These are phyloP conservation scores for Pistacia vera DNA, from an alignment of 345 rosid genomes.

Conservation along the genomic window DNA sequence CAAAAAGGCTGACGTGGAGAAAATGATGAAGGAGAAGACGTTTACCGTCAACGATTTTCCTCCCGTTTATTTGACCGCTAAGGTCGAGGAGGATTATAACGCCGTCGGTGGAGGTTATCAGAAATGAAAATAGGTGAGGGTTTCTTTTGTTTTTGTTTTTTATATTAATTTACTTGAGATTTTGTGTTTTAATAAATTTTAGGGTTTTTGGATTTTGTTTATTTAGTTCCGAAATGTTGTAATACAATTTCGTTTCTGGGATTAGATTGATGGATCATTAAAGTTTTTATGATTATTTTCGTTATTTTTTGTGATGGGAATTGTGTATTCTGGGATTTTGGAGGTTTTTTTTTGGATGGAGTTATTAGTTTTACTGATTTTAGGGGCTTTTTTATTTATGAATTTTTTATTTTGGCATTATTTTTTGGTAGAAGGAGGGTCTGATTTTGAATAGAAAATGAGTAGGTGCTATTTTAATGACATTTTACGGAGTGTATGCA, in stretches of 20 bases:
- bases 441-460: neutral
- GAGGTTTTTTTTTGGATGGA: neutral
- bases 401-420: neutral
- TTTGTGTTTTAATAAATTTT: neutral
- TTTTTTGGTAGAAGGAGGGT: neutral
- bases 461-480: neutral
- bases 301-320: neutral
- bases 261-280: neutral
- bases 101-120: slow-evolving; percentile 37
- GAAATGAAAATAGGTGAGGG: slow-evolving; percentile 18
- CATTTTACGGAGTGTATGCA: neutral
- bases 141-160: neutral
- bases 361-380: neutral
- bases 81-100: slow-evolving; percentile 63
- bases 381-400: neutral
- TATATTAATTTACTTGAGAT: neutral
- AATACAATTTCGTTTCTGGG: neutral
- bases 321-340: neutral
- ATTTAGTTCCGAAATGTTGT: neutral
- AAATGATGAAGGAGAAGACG: slow-evolving; percentile 73
- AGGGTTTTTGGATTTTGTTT: neutral
- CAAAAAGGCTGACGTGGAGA: slow-evolving; percentile 74
- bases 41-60: slow-evolving; percentile 76
- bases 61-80: slow-evolving; percentile 66
- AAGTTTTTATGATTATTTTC: neutral